Evolutionary conservation across 2,329 filamentous ascomycete species (phyloP), one percentile per base, ranked within the genome.

Genomic region (Sporothrix variecibatus): DNA sequence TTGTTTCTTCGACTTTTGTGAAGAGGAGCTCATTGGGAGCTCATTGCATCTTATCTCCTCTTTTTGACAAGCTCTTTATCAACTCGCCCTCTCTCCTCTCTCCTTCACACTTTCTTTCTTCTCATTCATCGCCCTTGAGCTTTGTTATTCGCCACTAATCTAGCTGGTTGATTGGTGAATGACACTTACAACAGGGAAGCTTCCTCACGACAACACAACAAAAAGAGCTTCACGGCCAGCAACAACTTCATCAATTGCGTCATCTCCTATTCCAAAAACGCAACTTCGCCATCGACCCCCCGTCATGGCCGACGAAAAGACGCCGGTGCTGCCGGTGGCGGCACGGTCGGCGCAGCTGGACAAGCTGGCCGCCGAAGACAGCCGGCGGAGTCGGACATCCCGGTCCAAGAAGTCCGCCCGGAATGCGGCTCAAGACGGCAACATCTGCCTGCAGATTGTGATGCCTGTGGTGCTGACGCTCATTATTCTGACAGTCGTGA

Each of bases 261-360:
- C 58, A 28, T 56, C 46, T 20, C 17, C 58, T 28, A 51, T 26
- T 23, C 23, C 64, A 20, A 1, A 68, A 34, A 68, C 11, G 8
- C 23, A 68, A 43, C 23, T 31, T 26, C 12, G 64, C 26, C 65
- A 31, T n/a, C 3, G 26, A 56, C 20, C 43, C 4, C 43, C 75
- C 75, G 49, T 78, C 75, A 85, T 85, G 84, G 77, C 83, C 26
- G 78, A 84, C 80, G 91, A 94, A 84, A 85, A 84, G 73, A 92
- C 91, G 70, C 92, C 92, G 74, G 86, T 94, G 69, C 74, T 74
- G 62, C 74, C 68, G 71, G 34, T 71, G 26, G 23, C 58, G 70
- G 46, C 68, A 6, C 17, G 34, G 11, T 11, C 34, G 64, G 43
- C 49, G 17, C 28, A 3, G 28, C 53, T 20, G 53, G 73, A 64